phyloP scores from a whole-genome alignment of 2,329 filamentous ascomycete species.

The Ophidiomyces ophidiicola region DNA sequence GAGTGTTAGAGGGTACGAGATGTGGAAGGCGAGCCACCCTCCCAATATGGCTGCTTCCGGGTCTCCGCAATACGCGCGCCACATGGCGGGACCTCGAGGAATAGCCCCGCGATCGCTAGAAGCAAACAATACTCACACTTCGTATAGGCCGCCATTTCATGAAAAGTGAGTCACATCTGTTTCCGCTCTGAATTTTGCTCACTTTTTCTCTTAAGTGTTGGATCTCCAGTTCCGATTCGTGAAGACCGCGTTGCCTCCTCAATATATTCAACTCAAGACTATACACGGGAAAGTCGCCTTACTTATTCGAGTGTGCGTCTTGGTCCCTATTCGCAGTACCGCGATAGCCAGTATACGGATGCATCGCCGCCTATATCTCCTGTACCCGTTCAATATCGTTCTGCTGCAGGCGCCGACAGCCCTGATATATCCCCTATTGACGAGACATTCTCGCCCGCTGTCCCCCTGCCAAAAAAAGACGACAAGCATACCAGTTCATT shows the following conservation, averaged over 20 bases:
- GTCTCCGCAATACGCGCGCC: no score
- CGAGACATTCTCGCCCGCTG: conserved; percentile 16
- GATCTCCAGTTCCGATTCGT: conserved; percentile 1
- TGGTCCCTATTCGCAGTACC: conserved; percentile 8
- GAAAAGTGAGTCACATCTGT: conserved; percentile 1
- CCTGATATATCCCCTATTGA: conserved; percentile 35
- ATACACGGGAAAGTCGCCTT: neutral
- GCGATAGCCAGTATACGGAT: conserved; percentile 23
- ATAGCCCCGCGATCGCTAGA: neutral
- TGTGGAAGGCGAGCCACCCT: conserved; percentile 10
- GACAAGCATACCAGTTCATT: conserved; percentile 18
- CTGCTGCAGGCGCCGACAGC: conserved; percentile 16
- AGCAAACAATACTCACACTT: neutral
- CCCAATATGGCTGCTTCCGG: no score
- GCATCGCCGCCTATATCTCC: conserved; percentile 39
- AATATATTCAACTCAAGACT: conserved; percentile 9
- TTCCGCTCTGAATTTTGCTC: no score
- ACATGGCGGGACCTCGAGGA: conserved; percentile 1
- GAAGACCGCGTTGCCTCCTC: conserved; percentile 10
- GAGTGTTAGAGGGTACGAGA: conserved; percentile 2
- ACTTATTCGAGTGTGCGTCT: neutral
- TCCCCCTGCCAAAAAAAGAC: conserved; percentile 16
- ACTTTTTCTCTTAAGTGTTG: conserved; percentile 1
- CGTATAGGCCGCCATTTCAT: conserved; percentile 1
- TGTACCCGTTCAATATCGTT: conserved; percentile 17